Evolutionary conservation across 2,329 filamentous ascomycete species (phyloP).

Genomic region (Graphiopsis chlorocephala): DNA sequence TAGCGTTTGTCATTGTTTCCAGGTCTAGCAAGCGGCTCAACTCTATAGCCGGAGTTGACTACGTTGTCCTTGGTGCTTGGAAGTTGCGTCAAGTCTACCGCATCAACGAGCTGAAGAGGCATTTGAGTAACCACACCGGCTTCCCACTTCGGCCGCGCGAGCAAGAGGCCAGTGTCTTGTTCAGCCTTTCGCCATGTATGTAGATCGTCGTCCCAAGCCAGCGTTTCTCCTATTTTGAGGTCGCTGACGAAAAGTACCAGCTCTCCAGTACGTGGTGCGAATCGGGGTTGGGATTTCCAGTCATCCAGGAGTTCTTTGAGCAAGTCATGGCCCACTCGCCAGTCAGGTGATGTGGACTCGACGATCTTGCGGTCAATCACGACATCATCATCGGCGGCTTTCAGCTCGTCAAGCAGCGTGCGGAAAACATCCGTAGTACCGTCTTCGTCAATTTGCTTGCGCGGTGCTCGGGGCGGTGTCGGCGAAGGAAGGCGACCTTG

Average conservation of each 20-base stretch:
- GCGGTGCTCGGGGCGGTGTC: constrained; percentile 16
- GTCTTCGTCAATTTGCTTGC: constrained; percentile 45
- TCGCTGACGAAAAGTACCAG: constrained; percentile 53
- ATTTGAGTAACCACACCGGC: constrained; percentile 56
- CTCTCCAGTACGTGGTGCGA: constrained; percentile 55
- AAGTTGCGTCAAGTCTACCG: constrained; percentile 47
- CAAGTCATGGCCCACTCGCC: constrained; percentile 50
- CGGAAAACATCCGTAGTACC: constrained; percentile 56
- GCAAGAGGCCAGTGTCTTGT: constrained; percentile 12
- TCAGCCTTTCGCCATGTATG: constrained; percentile 22
- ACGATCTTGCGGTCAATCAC: constrained; percentile 45
- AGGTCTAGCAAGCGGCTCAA: constrained; percentile 56
- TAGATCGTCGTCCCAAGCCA: constrained; percentile 32
- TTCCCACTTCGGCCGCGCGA: constrained; percentile 50
- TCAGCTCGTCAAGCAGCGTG: constrained; percentile 48
- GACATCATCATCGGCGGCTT: constrained; percentile 30
- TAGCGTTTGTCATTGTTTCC: constrained; percentile 46
- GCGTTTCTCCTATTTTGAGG: constrained; percentile 28
- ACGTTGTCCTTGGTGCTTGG: constrained; percentile 42
- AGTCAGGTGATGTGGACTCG: constrained; percentile 55
- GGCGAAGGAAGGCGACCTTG: constrained; percentile 18
- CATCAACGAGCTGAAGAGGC: constrained; percentile 41
- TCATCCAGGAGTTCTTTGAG: constrained; percentile 44
- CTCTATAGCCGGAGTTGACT: constrained; percentile 54
- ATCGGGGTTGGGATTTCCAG: constrained; percentile 38